phyloP scores from a whole-genome alignment of 2,329 filamentous ascomycete genomes.

The Pseudocercospora musae region DNA sequence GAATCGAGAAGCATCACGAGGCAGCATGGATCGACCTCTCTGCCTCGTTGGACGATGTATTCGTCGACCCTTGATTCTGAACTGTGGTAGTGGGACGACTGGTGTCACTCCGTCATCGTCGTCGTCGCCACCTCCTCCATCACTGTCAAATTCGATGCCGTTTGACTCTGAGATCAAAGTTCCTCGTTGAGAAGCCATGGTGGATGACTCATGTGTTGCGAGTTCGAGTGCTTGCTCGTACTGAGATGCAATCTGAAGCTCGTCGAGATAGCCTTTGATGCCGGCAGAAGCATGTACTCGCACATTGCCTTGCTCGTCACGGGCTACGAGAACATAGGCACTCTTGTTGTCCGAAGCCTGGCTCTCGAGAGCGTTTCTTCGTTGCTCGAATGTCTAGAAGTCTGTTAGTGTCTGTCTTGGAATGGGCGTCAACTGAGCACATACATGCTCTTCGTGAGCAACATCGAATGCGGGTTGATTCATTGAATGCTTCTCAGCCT shows the following conservation, averaged over 20 bases:
- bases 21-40: slow-evolving; percentile 14
- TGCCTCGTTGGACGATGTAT: slow-evolving; percentile 3
- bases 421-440: background rate
- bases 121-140: background rate
- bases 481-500: slow-evolving; percentile 1
- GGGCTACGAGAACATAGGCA: slow-evolving; percentile 14
- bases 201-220: background rate
- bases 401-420: background rate
- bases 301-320: slow-evolving; percentile 15
- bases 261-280: slow-evolving; percentile 13
- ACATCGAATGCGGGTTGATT: background rate
- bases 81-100: background rate
- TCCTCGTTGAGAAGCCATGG: background rate
- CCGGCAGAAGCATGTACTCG: slow-evolving; percentile 9
- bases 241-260: slow-evolving; percentile 1
- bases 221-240: slow-evolving; percentile 6
- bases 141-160: background rate
- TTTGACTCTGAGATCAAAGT: background rate
- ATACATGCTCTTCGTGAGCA: background rate
- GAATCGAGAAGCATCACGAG: slow-evolving; percentile 5
- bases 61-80: slow-evolving; percentile 1
- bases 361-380: slow-evolving; percentile 1
- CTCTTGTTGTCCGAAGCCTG: slow-evolving; percentile 2
- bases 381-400: slow-evolving; percentile 2
- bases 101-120: background rate